Conservation (phyloP, 2,329 filamentous ascomycete species). For the Trichoderma sp. region DNA sequence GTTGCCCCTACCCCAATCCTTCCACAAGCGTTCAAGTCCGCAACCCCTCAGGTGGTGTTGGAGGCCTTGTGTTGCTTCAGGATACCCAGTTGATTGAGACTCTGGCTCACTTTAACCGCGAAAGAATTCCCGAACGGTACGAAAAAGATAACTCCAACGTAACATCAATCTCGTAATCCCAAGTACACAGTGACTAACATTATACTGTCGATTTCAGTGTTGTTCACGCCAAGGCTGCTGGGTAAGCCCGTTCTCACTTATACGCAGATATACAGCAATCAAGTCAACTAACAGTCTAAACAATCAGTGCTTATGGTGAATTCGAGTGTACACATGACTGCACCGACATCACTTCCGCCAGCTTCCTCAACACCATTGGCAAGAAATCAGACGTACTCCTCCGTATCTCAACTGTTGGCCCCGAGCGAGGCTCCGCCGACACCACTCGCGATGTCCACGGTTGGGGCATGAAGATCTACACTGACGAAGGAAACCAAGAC, state of each 20-base stretch:
- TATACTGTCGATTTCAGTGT: background rate
- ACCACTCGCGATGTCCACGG: slow-evolving; percentile 67
- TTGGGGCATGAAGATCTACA: slow-evolving; percentile 58
- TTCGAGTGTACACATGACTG: slow-evolving; percentile 51
- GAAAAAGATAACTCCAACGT: background rate
- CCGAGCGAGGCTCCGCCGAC: slow-evolving; percentile 63
- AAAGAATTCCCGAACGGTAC: slow-evolving; percentile 16
- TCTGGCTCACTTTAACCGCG: slow-evolving; percentile 14
- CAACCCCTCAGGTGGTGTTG: background rate
- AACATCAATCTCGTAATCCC: background rate
- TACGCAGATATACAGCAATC: background rate
- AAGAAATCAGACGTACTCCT: slow-evolving; percentile 57
- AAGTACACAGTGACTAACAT: background rate
- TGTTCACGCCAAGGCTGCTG: slow-evolving; percentile 35
- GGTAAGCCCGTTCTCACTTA: slow-evolving; percentile 24
- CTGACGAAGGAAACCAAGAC: slow-evolving; percentile 65
- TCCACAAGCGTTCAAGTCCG: slow-evolving; percentile 7
- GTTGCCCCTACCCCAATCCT: slow-evolving; percentile 7
- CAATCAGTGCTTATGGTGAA: slow-evolving; percentile 46
- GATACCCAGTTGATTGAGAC: slow-evolving; percentile 11
- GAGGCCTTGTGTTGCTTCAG: slow-evolving; percentile 7
- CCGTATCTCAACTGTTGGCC: slow-evolving; percentile 70
- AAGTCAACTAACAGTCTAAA: background rate
- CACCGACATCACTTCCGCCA: slow-evolving; percentile 51
- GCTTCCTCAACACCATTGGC: slow-evolving; percentile 51